Base-by-base conservation (phyloP, 2,329 filamentous ascomycete species). In the Trichoderma citrinoviride region DNA sequence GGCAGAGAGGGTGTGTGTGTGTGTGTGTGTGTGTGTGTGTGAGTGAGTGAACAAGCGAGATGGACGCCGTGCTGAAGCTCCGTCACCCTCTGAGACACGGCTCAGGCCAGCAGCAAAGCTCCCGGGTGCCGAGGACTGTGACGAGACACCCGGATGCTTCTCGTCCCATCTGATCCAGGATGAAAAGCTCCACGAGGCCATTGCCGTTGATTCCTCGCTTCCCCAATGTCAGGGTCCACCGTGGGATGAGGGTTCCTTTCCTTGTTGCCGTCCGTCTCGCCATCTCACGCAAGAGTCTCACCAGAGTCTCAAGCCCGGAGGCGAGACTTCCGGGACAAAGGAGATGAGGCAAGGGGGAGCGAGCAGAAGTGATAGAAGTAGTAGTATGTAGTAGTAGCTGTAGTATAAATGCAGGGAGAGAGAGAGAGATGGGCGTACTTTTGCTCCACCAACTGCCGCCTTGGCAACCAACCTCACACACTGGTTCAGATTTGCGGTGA, bases 401-500 rank as follows among this genome's bases (percentile, higher is more conserved):
- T n/a, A n/a, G n/a, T n/a, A n/a, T n/a, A n/a, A 23, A 50, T 33
- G 41, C 25, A 58, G 37, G 50, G n/a, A 29, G 54, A 7, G n/a
- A 43, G 41, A 37, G 17, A 33, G 46, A 40, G 7, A 7, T 3
- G 37, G 54, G 66, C 76, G 66, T 72, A 93, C 91, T 82, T 93
- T 90, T 63, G 93, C 93, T 50, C 92, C 92, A 64, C 88, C 88
- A 29, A 82, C 81, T 10, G 89, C 87, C 41, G 94, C 93, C 74
- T 90, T 90, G 65, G 82, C 82, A 63, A 95, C 83, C 52, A 97
- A 82, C 46, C 77, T 81, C 67, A 88, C 86, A 77, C 92, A 96
- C 77, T 94, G 90, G 56, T 85, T 81, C 50, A 97, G 86, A 76
- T 97, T 98, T 72, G 90, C 85, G 69, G 85, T 78, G 81, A 95